phyloP scores from a whole-genome alignment of 371 early-diverging fungal genomes.

The Umbelopsis sp. region DNA sequence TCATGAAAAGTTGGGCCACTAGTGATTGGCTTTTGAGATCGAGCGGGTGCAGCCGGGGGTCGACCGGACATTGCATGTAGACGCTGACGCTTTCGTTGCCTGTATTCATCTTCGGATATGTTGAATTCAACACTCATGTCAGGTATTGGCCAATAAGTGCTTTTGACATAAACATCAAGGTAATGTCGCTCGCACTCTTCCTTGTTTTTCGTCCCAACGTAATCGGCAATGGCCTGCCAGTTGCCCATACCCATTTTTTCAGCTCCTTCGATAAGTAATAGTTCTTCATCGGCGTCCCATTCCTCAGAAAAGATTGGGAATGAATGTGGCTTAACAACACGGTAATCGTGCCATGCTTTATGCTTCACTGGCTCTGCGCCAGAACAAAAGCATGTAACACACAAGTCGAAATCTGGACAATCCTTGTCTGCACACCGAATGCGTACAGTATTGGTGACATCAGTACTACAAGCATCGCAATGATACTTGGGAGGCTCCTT shows the following conservation, averaged over 20 bases:
- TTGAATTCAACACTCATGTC: slow-evolving; percentile 54
- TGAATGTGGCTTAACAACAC: slow-evolving; percentile 84
- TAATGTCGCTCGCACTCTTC: slow-evolving; percentile 94
- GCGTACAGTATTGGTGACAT: slow-evolving; percentile 87
- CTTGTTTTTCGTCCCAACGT: slow-evolving; percentile 89
- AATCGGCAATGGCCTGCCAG: slow-evolving; percentile 94
- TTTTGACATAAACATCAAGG: slow-evolving; percentile 78
- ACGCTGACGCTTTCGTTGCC: slow-evolving; percentile 43
- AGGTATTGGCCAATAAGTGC: slow-evolving; percentile 81
- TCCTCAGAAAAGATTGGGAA: slow-evolving; percentile 85
- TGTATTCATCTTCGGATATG: slow-evolving; percentile 41
- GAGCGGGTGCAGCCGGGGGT: slow-evolving; percentile 31
- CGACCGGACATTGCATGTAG: slow-evolving; percentile 47
- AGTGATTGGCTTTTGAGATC: slow-evolving; percentile 64
- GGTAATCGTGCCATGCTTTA: slow-evolving; percentile 85
- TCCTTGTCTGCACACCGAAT: slow-evolving; percentile 83
- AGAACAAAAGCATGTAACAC: slow-evolving; percentile 91
- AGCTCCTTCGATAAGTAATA: slow-evolving; percentile 91
- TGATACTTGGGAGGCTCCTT: slow-evolving; percentile 71
- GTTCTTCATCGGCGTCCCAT: slow-evolving; percentile 98
- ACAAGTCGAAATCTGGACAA: slow-evolving; percentile 95
- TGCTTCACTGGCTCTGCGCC: slow-evolving; percentile 88
- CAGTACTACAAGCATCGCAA: slow-evolving; percentile 92
- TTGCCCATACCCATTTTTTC: slow-evolving; percentile 96
- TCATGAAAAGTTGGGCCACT: slow-evolving; percentile 95